Base-by-base conservation (phyloP, 2,329 filamentous ascomycete species). In the Penicillium sp. region DNA sequence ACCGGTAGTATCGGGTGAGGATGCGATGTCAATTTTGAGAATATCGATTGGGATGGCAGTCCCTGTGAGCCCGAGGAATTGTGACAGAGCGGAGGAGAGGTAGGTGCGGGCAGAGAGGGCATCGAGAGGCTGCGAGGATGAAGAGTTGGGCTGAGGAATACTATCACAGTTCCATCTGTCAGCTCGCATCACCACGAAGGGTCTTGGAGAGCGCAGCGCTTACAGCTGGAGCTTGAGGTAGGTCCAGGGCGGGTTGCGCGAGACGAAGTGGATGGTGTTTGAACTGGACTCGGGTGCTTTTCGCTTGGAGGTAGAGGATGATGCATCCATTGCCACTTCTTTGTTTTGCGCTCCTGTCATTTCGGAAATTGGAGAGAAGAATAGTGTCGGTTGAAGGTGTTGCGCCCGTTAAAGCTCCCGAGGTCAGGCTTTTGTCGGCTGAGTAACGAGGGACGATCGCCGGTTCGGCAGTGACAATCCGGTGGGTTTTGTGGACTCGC, bases 21-120 rank as follows among this genome's bases (percentile, higher is more conserved):
- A 19, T 2, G 26, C 36, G 16, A 36, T 29, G 29, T 60, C 56
- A 13, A 70, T 51, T 31, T 71, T 70, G 10, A 74, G 52, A 21
- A 75, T 70, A 41, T 75, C 72, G 34, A 75, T 60, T 2, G 69
- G 54, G 26, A 75, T 73, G 10, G 70, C 60, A 3, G 70, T 69
- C 11, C 72, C 72, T 3, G 64, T 63, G 6, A 73, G 42, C 1
- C 72, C 72, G 30, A 74, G 66, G 51, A 70, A 73, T 53, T 73
- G 70, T 14, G 65, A 64, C 1, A 75, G 60, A 2, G 72, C 71
- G 28, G 70, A 60, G 33, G 62, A 65, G 34, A 75, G 64, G 48
- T 73, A 62, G 18, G 67, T 68, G 41, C 66, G 65, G 16, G 68
- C 63, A n/a, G 70, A 72, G 45, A 74, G 62, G n/a, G 65, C 53